Conservation (phyloP, 257 asterid genomes). For the Solanum raphanifolium region DNA sequence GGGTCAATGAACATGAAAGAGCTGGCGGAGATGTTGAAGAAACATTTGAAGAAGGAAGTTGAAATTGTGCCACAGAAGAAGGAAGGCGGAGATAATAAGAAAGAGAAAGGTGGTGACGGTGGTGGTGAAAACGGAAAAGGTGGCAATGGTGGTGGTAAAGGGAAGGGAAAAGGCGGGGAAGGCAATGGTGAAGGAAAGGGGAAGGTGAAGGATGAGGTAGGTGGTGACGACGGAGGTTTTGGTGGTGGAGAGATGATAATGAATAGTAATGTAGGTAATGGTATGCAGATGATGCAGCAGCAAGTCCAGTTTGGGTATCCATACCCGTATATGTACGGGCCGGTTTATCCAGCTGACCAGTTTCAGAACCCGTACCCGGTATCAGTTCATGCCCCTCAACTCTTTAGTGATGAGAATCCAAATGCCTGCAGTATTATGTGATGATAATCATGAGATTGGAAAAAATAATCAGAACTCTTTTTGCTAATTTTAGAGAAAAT, state of each 20-base stretch:
- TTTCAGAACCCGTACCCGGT: conserved; percentile 17
- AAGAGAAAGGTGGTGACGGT: conserved; percentile 18
- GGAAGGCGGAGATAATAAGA: conserved; percentile 33
- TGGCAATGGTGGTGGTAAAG: not conserved
- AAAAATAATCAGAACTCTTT: not conserved
- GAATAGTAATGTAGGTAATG: conserved; percentile 3
- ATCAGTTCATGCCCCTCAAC: conserved; percentile 27
- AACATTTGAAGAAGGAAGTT: conserved; percentile 56
- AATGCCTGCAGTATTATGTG: conserved; percentile 40
- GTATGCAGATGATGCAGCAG: conserved; percentile 5
- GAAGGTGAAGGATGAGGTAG: not conserved
- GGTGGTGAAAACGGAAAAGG: conserved; percentile 5
- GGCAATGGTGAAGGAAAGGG: not conserved
- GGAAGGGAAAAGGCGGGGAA: not conserved
- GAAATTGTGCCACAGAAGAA: conserved; percentile 52
- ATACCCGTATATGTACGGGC: conserved; percentile 23
- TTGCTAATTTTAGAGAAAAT: not conserved
- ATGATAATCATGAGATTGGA: conserved; percentile 10
- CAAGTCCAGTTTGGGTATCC: conserved; percentile 14
- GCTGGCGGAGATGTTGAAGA: conserved; percentile 47
- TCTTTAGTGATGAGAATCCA: conserved; percentile 46
- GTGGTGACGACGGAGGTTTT: not conserved
- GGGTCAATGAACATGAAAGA: conserved; percentile 81
- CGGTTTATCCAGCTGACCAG: conserved; percentile 27
- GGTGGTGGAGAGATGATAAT: conserved; percentile 3